Evolutionary conservation across 2,329 filamentous ascomycete genomes (phyloP).

Genomic region (Monosporascus sp.): DNA sequence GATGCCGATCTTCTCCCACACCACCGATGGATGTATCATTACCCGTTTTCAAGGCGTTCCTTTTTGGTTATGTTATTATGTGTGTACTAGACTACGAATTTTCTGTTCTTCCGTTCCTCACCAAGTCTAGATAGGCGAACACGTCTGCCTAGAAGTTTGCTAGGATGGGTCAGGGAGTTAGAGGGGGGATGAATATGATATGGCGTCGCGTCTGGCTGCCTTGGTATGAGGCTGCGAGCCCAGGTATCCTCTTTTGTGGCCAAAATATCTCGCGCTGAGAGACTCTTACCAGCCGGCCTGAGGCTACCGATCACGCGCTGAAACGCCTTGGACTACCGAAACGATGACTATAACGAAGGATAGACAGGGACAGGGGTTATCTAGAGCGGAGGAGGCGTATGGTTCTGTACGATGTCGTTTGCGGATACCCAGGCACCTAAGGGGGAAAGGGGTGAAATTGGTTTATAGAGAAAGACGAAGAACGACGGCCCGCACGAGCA

Average conservation of each 20-base stretch:
- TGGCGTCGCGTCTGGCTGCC: constrained; percentile 7
- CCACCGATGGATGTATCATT: constrained; percentile 14
- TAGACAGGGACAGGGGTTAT: constrained; percentile 16
- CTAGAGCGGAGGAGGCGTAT: constrained; percentile 18
- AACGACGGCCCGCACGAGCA: constrained; percentile 19
- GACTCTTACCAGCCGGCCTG: constrained; percentile 4
- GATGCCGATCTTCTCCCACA: constrained; percentile 3
- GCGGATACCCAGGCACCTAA: constrained; percentile 22
- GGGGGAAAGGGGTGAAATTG: constrained; percentile 14
- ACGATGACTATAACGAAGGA: constrained; percentile 12
- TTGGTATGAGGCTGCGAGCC: constrained; percentile 3
- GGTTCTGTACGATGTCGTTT: constrained; percentile 23
- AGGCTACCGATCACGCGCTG: not conserved
- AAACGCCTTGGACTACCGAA: constrained; percentile 2
- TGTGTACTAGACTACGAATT: constrained; percentile 16
- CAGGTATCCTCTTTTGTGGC: not conserved
- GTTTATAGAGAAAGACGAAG: constrained; percentile 21
- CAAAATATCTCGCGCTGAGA: not conserved
- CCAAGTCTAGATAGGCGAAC: not conserved
- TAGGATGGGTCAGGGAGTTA: constrained; percentile 12
- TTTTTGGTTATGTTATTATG: constrained; percentile 14
- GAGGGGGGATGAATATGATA: constrained; percentile 6
- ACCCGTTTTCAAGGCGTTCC: constrained; percentile 20
- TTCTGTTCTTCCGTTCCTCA: constrained; percentile 10
- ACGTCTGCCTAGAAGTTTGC: not conserved